These are phyloP conservation scores for Phytopythium kandeliae DNA, from an alignment of 352 stramenopile species.

Conservation along the genomic window DNA sequence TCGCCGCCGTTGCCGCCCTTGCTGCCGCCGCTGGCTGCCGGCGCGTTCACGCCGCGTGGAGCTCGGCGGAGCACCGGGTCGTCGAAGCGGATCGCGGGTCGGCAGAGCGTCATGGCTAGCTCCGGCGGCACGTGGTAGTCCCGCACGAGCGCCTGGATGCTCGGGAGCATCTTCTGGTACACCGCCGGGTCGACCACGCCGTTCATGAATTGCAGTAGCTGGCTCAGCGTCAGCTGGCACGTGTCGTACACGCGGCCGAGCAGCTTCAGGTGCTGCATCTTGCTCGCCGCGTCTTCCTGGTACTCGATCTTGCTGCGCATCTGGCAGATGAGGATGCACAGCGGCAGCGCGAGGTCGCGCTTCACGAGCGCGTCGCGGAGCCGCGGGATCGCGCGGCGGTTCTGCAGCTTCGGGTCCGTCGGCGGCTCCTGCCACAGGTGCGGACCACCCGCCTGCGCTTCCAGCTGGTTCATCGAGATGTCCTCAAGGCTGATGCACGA, in stretches of 20 bases:
- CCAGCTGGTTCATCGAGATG: conserved; percentile 76
- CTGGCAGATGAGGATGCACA: conserved; percentile 81
- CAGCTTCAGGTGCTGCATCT: conserved; percentile 65
- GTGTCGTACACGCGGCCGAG: conserved; percentile 79
- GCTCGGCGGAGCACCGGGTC: conserved; percentile 59
- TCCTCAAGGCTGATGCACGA: conserved; percentile 84
- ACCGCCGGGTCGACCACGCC: conserved; percentile 62
- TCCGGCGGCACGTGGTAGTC: conserved; percentile 72
- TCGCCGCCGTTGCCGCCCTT: conserved; percentile 7
- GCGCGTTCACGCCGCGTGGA: conserved; percentile 57
- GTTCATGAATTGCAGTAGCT: conserved; percentile 83
- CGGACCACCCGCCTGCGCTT: conserved; percentile 73
- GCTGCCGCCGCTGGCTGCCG: conserved; percentile 10
- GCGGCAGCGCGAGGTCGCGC: conserved; percentile 59
- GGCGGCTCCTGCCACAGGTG: conserved; percentile 71
- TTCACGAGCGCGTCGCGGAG: conserved; percentile 84
- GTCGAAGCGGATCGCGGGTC: conserved; percentile 72
- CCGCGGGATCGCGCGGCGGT: conserved; percentile 72
- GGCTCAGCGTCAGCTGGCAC: conserved; percentile 79
- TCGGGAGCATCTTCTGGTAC: conserved; percentile 72
- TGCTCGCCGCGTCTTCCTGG: conserved; percentile 37
- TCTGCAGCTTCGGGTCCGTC: conserved; percentile 76
- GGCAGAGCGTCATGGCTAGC: conserved; percentile 71
- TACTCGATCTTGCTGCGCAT: conserved; percentile 84
- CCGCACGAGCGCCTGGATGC: conserved; percentile 49